Conservation (phyloP, 148 eudicot species). For the Dianthus caryophyllus region DNA sequence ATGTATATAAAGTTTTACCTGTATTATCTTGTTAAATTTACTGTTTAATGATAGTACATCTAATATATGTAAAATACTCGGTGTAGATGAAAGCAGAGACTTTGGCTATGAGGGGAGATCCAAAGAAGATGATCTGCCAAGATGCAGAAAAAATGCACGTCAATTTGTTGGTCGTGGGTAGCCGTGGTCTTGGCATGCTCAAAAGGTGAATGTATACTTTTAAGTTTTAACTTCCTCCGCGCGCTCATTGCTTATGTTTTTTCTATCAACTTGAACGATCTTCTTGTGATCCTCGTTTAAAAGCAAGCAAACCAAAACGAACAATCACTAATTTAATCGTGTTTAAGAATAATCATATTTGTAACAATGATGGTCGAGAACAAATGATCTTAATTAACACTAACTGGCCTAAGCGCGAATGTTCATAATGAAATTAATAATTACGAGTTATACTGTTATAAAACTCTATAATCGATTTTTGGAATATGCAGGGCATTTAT, state of each 20-base stretch:
- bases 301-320: no score
- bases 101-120: constrained; percentile 39
- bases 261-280: background rate
- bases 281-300: no score
- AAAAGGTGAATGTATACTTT: constrained; percentile 56
- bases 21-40: no score
- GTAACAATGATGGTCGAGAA: no score
- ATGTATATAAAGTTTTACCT: no score
- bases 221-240: background rate
- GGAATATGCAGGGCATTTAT: constrained; percentile 51
- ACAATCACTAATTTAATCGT: no score
- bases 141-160: constrained; percentile 43
- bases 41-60: no score
- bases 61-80: no score
- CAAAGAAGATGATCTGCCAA: constrained; percentile 49
- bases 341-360: no score
- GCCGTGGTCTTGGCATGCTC: constrained; percentile 53
- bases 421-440: background rate
- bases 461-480: no score
- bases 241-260: background rate
- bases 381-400: no score
- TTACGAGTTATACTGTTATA: no score
- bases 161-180: constrained; percentile 57
- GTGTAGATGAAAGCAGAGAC: constrained; percentile 41
- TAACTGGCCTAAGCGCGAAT: background rate